Conservation (phyloP, 2,329 filamentous ascomycete species). For the Cladosporium sp. region DNA sequence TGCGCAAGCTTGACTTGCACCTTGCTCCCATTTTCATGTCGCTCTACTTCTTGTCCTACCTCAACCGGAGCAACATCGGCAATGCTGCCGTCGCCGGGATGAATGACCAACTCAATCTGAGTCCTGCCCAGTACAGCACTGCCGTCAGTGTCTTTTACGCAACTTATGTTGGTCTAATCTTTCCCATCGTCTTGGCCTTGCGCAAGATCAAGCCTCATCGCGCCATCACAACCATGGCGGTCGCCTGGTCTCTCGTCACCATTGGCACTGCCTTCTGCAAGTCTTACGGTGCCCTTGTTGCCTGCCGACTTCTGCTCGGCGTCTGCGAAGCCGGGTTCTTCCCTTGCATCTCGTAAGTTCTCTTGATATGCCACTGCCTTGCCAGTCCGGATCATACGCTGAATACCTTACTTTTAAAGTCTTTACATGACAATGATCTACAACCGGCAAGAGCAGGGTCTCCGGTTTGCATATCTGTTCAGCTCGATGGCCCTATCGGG, state of each 20-base stretch:
- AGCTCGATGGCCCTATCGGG: conserved; percentile 35
- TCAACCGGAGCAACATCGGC: conserved; percentile 4
- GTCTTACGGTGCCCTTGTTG: conserved; percentile 21
- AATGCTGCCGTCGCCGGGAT: conserved; percentile 2
- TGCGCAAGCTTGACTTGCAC: conserved; percentile 1
- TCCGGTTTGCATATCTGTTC: conserved; percentile 40
- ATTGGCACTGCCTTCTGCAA: conserved; percentile 24
- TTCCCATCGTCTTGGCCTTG: conserved; percentile 41
- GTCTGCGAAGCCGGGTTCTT: conserved; percentile 24
- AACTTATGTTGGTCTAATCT: conserved; percentile 6
- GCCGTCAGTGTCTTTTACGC: conserved; percentile 50
- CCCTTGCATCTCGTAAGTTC: conserved; percentile 15
- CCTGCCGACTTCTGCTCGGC: conserved; percentile 21
- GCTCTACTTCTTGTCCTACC: conserved; percentile 6
- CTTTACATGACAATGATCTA: conserved; percentile 37
- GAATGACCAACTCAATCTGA: conserved; percentile 5
- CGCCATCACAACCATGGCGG: conserved; percentile 55
- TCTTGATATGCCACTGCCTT: background rate
- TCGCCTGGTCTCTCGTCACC: conserved; percentile 24
- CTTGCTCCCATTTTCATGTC: conserved; percentile 4
- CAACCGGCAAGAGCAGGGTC: conserved; percentile 40
- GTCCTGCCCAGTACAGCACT: conserved; percentile 27
- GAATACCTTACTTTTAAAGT: too few relatives aligned
- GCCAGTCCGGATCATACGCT: background rate
- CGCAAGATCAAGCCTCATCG: conserved; percentile 5